These are phyloP conservation scores for Nematodospora valgi DNA, from an alignment of 805 yeast species.

Conservation along the genomic window DNA sequence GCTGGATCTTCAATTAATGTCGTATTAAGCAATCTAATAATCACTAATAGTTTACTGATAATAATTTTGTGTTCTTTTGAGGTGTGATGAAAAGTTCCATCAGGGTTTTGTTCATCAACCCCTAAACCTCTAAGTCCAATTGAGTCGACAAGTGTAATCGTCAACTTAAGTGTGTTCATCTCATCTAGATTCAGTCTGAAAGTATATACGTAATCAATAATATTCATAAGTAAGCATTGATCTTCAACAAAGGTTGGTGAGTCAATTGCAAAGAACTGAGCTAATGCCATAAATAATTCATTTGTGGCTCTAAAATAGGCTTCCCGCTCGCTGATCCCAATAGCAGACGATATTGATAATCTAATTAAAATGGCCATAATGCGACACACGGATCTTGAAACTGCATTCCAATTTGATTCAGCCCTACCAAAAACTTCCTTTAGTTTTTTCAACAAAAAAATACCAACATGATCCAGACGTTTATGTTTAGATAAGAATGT, in stretches of 20 bases:
- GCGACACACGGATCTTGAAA: conserved; percentile 64
- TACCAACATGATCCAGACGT: conserved; percentile 49
- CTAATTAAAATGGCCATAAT: conserved; percentile 50
- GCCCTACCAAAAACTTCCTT: conserved; percentile 47
- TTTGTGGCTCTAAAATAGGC: conserved; percentile 26
- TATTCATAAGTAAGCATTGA: conserved; percentile 61
- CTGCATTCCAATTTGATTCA: conserved; percentile 54
- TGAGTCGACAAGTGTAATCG: conserved; percentile 47
- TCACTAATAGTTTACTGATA: conserved; percentile 56
- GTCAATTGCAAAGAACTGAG: conserved; percentile 46
- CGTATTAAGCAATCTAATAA: conserved; percentile 51
- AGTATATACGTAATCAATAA: conserved; percentile 52
- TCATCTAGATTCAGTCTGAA: conserved; percentile 39
- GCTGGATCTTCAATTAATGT: conserved; percentile 25
- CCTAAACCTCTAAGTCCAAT: conserved; percentile 59
- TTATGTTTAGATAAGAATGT: conserved; percentile 38
- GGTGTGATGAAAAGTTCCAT: background rate
- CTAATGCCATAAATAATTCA: conserved; percentile 36
- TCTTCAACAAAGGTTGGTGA: conserved; percentile 51
- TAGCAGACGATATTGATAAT: conserved; percentile 26
- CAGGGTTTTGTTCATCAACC: conserved; percentile 29
- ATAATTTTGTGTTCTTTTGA: conserved; percentile 52
- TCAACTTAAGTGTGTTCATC: conserved; percentile 36
- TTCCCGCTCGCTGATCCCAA: conserved; percentile 12
- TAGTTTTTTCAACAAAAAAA: conserved; percentile 44